Evolutionary conservation across 2,329 filamentous ascomycete genomes (phyloP).

Genomic region (Passalora sequoiae): DNA sequence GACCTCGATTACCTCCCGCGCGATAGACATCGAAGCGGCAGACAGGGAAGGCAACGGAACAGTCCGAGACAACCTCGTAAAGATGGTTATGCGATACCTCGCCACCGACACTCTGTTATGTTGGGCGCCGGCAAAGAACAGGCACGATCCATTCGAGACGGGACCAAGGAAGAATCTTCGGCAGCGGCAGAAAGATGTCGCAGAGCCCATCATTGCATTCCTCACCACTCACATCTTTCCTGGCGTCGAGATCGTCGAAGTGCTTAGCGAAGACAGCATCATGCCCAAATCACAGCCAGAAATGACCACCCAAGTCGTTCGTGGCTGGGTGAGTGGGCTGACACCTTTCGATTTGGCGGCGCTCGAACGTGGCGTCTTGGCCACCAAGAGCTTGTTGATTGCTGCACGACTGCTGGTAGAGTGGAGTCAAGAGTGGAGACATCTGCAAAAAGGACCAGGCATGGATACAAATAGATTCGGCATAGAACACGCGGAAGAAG

Average conservation of each 20-base stretch:
- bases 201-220: slow-evolving; percentile 65
- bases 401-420: slow-evolving; percentile 73
- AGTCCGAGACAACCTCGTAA: slow-evolving; percentile 60
- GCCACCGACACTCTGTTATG: slow-evolving; percentile 89
- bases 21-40: slow-evolving; percentile 70
- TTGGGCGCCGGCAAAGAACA: slow-evolving; percentile 63
- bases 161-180: slow-evolving; percentile 48
- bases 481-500: slow-evolving; percentile 73
- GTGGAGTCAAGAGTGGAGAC: slow-evolving; percentile 72
- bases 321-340: slow-evolving; percentile 69
- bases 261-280: slow-evolving; percentile 74
- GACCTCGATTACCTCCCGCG: slow-evolving; percentile 77
- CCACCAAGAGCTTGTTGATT: slow-evolving; percentile 78
- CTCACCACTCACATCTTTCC: slow-evolving; percentile 75
- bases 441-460: slow-evolving; percentile 42
- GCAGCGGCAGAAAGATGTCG: slow-evolving; percentile 64
- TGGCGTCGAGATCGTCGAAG: slow-evolving; percentile 69
- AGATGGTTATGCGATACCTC: slow-evolving; percentile 74
- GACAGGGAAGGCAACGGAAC: slow-evolving; percentile 51
- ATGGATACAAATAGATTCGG: slow-evolving; percentile 54
- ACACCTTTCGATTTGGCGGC: slow-evolving; percentile 78
- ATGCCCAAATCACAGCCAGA: slow-evolving; percentile 68
- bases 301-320: slow-evolving; percentile 70
- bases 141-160: slow-evolving; percentile 40
- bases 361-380: slow-evolving; percentile 75